These are phyloP conservation scores for Carex parvula DNA, from an alignment of 176 grass and related monocot species.

Conservation along the genomic window DNA sequence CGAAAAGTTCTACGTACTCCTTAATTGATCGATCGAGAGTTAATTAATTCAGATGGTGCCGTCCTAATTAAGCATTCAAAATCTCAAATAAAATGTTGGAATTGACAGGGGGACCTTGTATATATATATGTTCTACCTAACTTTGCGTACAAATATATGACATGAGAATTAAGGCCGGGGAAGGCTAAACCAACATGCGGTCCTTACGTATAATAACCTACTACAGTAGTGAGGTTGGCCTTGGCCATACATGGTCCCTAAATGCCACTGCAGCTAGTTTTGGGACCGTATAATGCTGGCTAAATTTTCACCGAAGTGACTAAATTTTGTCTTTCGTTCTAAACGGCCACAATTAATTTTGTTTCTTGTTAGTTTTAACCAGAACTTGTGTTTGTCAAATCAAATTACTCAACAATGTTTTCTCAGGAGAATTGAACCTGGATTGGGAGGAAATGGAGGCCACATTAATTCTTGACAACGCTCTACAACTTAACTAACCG, in stretches of 20 bases:
- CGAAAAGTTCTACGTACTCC: too few species aligned
- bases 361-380: neutral
- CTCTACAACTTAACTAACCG: too few species aligned
- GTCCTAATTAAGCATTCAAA: neutral
- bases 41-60: neutral
- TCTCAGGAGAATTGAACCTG: too few species aligned
- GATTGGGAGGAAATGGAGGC: too few species aligned
- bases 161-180: neutral
- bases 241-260: neutral
- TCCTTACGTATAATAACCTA: neutral
- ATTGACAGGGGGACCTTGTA: neutral
- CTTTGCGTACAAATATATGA: conserved; percentile 2
- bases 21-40: too few species aligned
- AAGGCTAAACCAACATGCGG: neutral
- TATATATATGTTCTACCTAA: neutral
- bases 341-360: neutral
- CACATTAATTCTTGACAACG: too few species aligned
- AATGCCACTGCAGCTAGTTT: neutral
- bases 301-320: neutral
- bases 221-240: neutral
- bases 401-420: too few species aligned
- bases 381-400: too few species aligned
- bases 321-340: neutral
- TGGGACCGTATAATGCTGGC: neutral
- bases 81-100: neutral